phyloP scores from a whole-genome alignment of 495 filamentous ascomycete species.

The Trichoderma gamsii region DNA sequence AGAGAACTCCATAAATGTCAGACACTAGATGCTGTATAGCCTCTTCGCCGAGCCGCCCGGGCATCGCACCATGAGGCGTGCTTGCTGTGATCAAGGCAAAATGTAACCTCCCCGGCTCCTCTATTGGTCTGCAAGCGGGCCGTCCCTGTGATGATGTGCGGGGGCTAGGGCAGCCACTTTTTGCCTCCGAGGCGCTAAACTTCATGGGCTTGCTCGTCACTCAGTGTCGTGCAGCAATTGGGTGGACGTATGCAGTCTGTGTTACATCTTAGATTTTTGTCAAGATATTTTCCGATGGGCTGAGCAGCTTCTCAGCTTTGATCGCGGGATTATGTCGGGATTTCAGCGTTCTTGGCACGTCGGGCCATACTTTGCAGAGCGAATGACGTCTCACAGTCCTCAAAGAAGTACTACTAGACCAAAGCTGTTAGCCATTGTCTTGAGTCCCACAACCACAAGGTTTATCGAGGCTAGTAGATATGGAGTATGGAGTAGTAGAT shows the following conservation, averaged over 20 bases:
- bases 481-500: too few relatives aligned
- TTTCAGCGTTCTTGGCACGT: background rate
- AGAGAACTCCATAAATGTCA: background rate
- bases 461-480: too few relatives aligned
- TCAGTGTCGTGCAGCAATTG: background rate
- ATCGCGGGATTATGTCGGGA: background rate
- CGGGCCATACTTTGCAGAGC: background rate
- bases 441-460: background rate
- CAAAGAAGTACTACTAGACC: too few relatives aligned
- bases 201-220: background rate
- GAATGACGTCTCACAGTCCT: background rate
- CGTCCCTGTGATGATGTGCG: background rate
- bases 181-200: slow-evolving; percentile 12
- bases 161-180: slow-evolving; percentile 7
- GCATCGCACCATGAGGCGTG: background rate
- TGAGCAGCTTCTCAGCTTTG: background rate
- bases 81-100: background rate
- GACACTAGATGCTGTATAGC: background rate
- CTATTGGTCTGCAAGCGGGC: slow-evolving; percentile 6
- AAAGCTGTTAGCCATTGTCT: background rate
- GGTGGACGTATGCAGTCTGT: too few relatives aligned
- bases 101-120: background rate
- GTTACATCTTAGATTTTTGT: background rate
- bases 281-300: background rate
- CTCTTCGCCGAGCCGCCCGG: background rate